Conservation (phyloP, 306 rosid species). For the Malus fusca region DNA sequence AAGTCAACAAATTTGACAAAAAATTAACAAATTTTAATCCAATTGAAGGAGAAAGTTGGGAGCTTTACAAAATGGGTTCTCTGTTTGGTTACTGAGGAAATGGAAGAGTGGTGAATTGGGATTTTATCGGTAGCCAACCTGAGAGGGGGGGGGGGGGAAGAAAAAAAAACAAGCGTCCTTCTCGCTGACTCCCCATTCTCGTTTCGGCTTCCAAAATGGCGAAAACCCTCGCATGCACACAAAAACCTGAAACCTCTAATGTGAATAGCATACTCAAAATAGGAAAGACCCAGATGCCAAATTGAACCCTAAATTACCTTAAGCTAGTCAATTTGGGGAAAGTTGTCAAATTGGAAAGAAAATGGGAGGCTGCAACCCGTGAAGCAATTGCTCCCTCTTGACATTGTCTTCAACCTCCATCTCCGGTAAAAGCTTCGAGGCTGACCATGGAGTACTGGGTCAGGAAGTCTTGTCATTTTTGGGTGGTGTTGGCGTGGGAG, state of each 20-base stretch:
- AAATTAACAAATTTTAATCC: neutral
- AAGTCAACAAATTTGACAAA: neutral
- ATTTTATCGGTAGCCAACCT: neutral
- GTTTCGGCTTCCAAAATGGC: too few species aligned
- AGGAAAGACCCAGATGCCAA: neutral
- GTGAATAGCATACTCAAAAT: neutral
- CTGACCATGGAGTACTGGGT: conserved; percentile 92
- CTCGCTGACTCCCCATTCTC: too few species aligned
- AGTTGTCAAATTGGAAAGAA: neutral
- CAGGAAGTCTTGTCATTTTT: conserved; percentile 85
- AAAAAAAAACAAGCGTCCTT: too few species aligned
- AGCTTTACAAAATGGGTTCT: neutral
- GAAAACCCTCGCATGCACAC: conserved; percentile 46
- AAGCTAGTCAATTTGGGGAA: conserved; percentile 58
- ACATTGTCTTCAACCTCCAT: conserved; percentile 75
- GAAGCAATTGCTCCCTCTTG: conserved; percentile 74
- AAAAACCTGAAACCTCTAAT: neutral
- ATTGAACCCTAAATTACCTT: conserved; percentile 40
- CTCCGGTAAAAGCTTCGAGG: conserved; percentile 91
- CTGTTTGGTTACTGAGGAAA: neutral
- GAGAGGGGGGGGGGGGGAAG: neutral
- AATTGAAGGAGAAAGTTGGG: neutral
- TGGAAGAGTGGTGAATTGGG: neutral
- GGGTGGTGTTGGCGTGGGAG: conserved; percentile 65
- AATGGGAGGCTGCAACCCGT: conserved; percentile 75